Evolutionary conservation across 257 asterid species (phyloP), one percentile per base, ranked within the genome.

Genomic region (Solanum piurae): DNA sequence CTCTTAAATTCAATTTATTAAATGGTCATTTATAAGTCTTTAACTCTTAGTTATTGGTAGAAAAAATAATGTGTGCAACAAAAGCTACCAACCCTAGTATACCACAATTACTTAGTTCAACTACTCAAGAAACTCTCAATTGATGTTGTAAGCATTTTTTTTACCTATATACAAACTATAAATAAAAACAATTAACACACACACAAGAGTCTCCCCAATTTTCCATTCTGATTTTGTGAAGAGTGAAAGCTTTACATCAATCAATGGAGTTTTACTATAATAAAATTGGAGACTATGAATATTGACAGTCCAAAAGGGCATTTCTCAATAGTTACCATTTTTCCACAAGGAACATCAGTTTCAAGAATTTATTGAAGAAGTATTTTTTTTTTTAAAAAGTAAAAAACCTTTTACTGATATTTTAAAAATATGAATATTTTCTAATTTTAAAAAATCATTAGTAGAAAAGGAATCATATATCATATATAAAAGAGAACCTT

Each of bases 281-380:
- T 20, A 91, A 44, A 12, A 89, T 86, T 9, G 86, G 91, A 21
- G 86, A 90, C 36, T 83, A 72, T 62, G 93, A 89, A 37, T 91
- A 92, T 68, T 77, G 86, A 75, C 92, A 88, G 37, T 91, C 92
- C 20, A 90, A 92, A 80, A 85, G 92, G 75, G 92, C 89, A 58
- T 88, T 92, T 75, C 92, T 92, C 72, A 90, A 77, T 58, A 91
- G 94, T 86, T 91, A 91, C 84, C 87, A 86, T 42, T 92, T 92
- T 33, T 88, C 85, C 21, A 88, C 44, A 20, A 86, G 89, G 21
- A 86, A 74, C 42, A 89, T 33, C 25, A 33, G 72, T 84, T 86
- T 87, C 52, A 88, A 86, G 88, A 40, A 88, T 85, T 87, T 75
- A 88, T 86, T 91, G 83, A 87, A 86, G 89, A 87, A 64, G 71